phyloP scores from a whole-genome alignment of 768 basidiomycete genomes.

The Suillus occidentalis region DNA sequence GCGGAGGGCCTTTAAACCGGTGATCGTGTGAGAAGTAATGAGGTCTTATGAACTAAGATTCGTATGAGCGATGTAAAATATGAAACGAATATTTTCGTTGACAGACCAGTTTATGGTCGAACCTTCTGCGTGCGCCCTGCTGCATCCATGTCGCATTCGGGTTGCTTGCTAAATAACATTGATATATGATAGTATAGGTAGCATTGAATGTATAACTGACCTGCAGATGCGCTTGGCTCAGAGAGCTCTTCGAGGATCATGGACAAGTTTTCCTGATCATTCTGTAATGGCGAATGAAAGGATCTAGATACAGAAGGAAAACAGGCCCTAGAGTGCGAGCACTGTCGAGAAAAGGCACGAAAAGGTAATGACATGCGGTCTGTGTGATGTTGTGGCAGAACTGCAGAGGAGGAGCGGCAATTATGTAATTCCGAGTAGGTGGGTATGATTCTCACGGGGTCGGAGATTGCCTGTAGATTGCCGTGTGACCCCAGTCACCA shows the following conservation, averaged over 20 bases:
- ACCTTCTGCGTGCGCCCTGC: constrained; percentile 28
- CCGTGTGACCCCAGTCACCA: constrained; percentile 11
- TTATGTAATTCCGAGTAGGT: neutral
- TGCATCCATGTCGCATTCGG: constrained; percentile 20
- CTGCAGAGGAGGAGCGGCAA: neutral
- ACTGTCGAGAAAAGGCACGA: constrained; percentile 18
- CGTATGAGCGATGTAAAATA: neutral
- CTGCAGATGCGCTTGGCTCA: constrained; percentile 8
- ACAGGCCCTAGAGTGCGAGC: neutral
- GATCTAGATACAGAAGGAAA: constrained; percentile 5
- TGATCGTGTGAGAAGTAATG: constrained; percentile 42
- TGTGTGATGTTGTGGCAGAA: constrained; percentile 1
- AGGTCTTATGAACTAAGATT: constrained; percentile 47
- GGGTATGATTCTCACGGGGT: neutral
- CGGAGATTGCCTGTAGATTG: constrained; percentile 14
- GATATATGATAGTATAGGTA: too few species aligned
- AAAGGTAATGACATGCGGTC: constrained; percentile 8
- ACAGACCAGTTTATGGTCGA: constrained; percentile 23
- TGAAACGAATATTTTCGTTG: neutral
- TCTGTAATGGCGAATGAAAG: constrained; percentile 12
- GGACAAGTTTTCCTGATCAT: constrained; percentile 24
- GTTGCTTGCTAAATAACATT: constrained; percentile 8
- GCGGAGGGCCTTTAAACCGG: constrained; percentile 27
- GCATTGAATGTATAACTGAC: constrained; percentile 6
- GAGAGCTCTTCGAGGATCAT: constrained; percentile 23